phyloP scores from a whole-genome alignment of 202 grass and related monocot species.

The Musa balbisiana region DNA sequence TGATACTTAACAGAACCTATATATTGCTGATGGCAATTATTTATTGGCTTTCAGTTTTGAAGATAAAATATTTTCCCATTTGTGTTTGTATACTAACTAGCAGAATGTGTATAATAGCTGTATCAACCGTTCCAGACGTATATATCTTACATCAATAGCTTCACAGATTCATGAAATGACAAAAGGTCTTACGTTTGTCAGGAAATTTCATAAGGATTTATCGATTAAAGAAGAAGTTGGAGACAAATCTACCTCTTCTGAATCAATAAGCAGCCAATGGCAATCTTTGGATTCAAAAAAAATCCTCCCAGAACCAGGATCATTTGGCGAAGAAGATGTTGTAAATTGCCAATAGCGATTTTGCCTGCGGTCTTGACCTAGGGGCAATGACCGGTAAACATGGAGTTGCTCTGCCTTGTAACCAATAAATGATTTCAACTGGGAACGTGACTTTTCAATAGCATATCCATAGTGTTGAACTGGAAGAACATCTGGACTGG shows the following conservation, averaged over 20 bases:
- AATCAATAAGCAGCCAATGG: conserved; percentile 80
- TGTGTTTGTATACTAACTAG: too few relatives aligned
- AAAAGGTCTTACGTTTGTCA: conserved; percentile 9
- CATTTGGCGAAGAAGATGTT: conserved; percentile 62
- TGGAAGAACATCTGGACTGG: conserved; percentile 33
- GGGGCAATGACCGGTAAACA: conserved; percentile 70
- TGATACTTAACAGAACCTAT: too few relatives aligned
- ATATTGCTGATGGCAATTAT: too few relatives aligned
- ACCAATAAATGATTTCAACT: conserved; percentile 74
- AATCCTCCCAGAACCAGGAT: conserved; percentile 87
- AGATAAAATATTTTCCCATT: too few relatives aligned
- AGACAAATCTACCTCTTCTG: conserved; percentile 52
- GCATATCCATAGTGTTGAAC: conserved; percentile 62
- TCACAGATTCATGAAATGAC: neutral
- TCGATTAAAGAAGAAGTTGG: conserved; percentile 24
- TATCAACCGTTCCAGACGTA: too few relatives aligned
- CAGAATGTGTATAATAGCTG: too few relatives aligned
- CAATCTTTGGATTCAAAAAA: conserved; percentile 89
- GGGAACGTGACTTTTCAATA: conserved; percentile 71
- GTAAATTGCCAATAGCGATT: conserved; percentile 96
- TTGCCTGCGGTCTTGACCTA: conserved; percentile 85
- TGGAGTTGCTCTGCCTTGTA: conserved; percentile 81
- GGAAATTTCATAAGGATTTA: neutral
- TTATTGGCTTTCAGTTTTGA: too few relatives aligned
- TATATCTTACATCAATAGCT: too few relatives aligned